These are phyloP conservation scores for Gossypium davidsonii DNA, from an alignment of 441 rosid genomes.

Conservation along the genomic window DNA sequence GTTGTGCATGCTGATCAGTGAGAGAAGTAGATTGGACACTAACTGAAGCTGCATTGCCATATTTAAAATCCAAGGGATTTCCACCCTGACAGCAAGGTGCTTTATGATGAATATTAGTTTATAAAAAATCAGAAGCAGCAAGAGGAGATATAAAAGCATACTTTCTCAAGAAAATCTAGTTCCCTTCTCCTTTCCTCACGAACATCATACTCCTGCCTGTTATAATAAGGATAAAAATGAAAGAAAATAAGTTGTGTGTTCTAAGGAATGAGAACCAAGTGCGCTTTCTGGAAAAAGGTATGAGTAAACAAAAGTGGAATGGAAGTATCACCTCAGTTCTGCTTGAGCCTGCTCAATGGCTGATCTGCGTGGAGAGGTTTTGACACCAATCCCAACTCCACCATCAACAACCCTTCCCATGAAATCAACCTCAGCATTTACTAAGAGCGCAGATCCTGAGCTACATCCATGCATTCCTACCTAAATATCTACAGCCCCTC, in stretches of 20 bases:
- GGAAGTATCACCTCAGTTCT: slow-evolving; percentile 68
- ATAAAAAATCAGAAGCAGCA: slow-evolving; percentile 13
- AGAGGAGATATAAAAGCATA: slow-evolving; percentile 36
- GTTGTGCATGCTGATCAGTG: slow-evolving; percentile 73
- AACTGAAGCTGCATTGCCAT: slow-evolving; percentile 61
- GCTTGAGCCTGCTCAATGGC: slow-evolving; percentile 98
- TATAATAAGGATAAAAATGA: slow-evolving; percentile 18
- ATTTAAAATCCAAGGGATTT: slow-evolving; percentile 94
- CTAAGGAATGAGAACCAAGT: neutral
- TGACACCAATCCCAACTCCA: slow-evolving; percentile 80
- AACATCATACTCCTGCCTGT: slow-evolving; percentile 96
- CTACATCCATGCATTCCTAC: slow-evolving; percentile 76
- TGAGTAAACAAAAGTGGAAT: neutral
- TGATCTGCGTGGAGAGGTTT: slow-evolving; percentile 79
- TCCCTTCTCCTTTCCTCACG: slow-evolving; percentile 96
- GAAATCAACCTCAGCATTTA: slow-evolving; percentile 98
- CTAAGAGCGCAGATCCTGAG: slow-evolving; percentile 51
- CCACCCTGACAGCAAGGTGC: slow-evolving; percentile 69
- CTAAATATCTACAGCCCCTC: slow-evolving; percentile 30
- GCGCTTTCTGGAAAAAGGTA: neutral
- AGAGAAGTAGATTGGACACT: slow-evolving; percentile 95
- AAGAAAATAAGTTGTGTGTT: neutral
- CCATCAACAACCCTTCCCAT: slow-evolving; percentile 99
- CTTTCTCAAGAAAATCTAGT: slow-evolving; percentile 96
- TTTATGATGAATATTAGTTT: slow-evolving; percentile 13